Evolutionary conservation across 2,329 filamentous ascomycete genomes (phyloP).

Genomic region (Thielaviopsis populi): DNA sequence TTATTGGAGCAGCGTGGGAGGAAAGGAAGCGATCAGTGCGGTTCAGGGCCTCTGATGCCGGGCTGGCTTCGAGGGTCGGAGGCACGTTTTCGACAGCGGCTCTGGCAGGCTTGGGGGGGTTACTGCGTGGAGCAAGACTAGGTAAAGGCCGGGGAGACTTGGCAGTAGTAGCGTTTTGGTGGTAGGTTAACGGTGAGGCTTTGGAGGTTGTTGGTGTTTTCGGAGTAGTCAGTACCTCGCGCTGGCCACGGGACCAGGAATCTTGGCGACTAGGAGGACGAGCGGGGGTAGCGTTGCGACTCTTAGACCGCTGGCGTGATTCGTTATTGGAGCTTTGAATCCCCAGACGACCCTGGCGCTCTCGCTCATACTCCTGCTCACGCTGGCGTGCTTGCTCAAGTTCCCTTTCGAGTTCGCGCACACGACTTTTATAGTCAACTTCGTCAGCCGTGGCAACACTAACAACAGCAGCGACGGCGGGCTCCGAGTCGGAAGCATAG

Average conservation of each 20-base stretch:
- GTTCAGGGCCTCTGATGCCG: background rate
- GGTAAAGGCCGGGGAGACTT: slow-evolving; percentile 31
- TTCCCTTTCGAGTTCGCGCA: slow-evolving; percentile 67
- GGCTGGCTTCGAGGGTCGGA: slow-evolving; percentile 22
- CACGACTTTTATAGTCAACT: slow-evolving; percentile 46
- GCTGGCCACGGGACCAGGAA: slow-evolving; percentile 50
- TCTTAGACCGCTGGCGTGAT: slow-evolving; percentile 28
- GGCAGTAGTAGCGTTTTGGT: slow-evolving; percentile 26
- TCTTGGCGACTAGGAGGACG: slow-evolving; percentile 40
- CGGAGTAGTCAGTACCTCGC: slow-evolving; percentile 40
- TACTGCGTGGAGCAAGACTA: slow-evolving; percentile 29
- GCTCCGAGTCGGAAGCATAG: slow-evolving; percentile 54
- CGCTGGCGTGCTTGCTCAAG: slow-evolving; percentile 46
- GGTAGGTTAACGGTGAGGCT: slow-evolving; percentile 30
- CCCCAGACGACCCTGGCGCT: slow-evolving; percentile 35
- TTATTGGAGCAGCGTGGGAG: slow-evolving; percentile 26
- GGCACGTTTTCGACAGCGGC: slow-evolving; percentile 17
- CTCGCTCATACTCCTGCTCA: slow-evolving; percentile 46
- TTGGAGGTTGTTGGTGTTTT: slow-evolving; percentile 8
- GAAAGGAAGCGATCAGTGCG: slow-evolving; percentile 45
- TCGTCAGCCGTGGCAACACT: slow-evolving; percentile 24
- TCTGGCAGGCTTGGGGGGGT: slow-evolving; percentile 8
- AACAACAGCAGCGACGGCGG: slow-evolving; percentile 32
- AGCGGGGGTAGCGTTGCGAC: slow-evolving; percentile 23
- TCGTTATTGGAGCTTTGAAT: slow-evolving; percentile 17